These are phyloP conservation scores for Ustilago esculenta DNA, from an alignment of 1,284 basidiomycete genomes.

Conservation along the genomic window DNA sequence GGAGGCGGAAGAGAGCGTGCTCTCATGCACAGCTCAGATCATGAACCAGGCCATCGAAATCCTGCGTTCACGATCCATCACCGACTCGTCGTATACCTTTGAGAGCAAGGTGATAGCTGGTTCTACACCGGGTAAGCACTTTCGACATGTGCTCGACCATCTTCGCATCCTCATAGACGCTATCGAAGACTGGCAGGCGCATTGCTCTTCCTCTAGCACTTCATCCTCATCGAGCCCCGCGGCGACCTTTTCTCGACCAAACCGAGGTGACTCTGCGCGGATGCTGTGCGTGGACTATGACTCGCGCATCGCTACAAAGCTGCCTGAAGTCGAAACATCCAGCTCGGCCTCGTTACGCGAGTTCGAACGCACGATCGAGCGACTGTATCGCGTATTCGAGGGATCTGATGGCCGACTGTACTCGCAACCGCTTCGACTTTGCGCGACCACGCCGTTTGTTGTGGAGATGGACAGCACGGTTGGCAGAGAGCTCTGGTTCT, in stretches of 20 bases:
- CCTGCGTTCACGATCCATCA: constrained; percentile 36
- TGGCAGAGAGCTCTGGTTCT: constrained; percentile 60
- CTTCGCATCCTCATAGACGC: constrained; percentile 52
- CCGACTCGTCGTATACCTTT: constrained; percentile 31
- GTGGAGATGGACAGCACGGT: constrained; percentile 48
- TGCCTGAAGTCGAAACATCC: constrained; percentile 44
- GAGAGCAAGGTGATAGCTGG: constrained; percentile 48
- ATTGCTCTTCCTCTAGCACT: not conserved
- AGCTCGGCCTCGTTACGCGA: constrained; percentile 36
- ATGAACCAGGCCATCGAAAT: constrained; percentile 51
- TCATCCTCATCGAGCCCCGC: not conserved
- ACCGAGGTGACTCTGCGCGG: not conserved
- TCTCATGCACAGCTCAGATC: constrained; percentile 54
- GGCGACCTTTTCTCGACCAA: not conserved
- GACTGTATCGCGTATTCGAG: constrained; percentile 33
- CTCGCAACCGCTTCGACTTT: constrained; percentile 31
- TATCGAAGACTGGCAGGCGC: constrained; percentile 30
- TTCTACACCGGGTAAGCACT: constrained; percentile 55
- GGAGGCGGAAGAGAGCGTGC: constrained; percentile 48
- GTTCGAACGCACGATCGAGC: constrained; percentile 33
- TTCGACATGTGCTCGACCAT: constrained; percentile 59
- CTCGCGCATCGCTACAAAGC: constrained; percentile 33
- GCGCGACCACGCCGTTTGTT: constrained; percentile 56
- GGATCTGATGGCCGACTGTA: constrained; percentile 35
- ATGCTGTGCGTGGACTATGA: constrained; percentile 55